Base-by-base conservation (phyloP, 208 protist species). In the Porcisia deanei region DNA sequence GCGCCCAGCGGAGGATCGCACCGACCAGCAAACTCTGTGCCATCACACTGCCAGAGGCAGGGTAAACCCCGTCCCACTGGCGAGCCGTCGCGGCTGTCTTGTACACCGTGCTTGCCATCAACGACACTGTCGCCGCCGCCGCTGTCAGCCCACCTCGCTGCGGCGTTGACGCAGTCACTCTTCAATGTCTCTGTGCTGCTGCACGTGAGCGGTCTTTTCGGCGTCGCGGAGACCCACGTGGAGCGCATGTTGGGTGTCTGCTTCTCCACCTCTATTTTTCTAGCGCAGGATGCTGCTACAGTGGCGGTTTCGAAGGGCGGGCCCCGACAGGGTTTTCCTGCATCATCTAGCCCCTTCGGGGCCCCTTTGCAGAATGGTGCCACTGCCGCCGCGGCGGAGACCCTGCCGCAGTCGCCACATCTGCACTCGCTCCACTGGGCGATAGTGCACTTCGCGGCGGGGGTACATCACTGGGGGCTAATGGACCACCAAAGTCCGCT, bases 191-290 rank as follows among this genome's bases (percentile, higher is more conserved):
- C 88, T 2, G n/a, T 94, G 16, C 73, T 96, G 57, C 77, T 96
- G 52, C 92, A 92, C 75, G 69, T 94, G 9, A 91, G 85, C 18
- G 88, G 79, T 9, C 68, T 93, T 12, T 93, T 85, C 67, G 86
- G 83, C 39, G 79, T 91, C 8, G 80, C 82, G 5, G 90, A 92
- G n/a, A 80, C 88, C 41, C 89, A 93, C 54, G 82, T 91, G 30
- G 92, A 94, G 81, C 53, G 71, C 1, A 82, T 96, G 9, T 57
- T 96, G 43, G 76, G 82, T 39, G 64, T 88, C 7, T 77, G 75
- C 53, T 76, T 96, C 55, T 96, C 92, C 1, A 74, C 67, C 43
- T 92, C 72, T 55, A 81, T 94, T 30, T 91, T 94, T 71, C 76
- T 96, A 47, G 91, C 92, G 9, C 85, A 87, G 66, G 45, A 71